Percentiles rank a stretch among this genome's conserved stretches.
These are phyloP conservation scores for Coemansia guatemalensis DNA, from an alignment of 192 early-diverging fungal genomes.

Conservation along the genomic window DNA sequence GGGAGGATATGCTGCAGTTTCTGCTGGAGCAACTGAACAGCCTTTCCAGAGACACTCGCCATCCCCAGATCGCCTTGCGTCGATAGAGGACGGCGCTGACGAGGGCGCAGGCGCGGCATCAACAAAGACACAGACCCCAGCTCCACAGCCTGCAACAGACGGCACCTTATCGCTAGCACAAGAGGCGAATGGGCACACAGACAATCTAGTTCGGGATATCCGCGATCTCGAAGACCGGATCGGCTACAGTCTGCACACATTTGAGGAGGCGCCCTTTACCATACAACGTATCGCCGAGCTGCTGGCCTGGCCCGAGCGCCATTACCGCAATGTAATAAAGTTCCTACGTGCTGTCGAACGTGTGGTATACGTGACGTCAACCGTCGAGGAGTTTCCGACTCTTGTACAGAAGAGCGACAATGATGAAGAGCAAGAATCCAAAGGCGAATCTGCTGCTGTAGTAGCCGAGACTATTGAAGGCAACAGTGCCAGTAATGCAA, in stretches of 20 bases:
- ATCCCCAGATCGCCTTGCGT: too few relatives aligned
- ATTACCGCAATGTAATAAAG: conserved; percentile 46
- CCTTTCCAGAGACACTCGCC: too few relatives aligned
- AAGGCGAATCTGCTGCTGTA: neutral
- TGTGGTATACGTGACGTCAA: conserved; percentile 50
- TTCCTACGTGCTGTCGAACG: conserved; percentile 46
- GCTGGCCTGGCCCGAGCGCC: conserved; percentile 38
- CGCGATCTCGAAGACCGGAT: conserved; percentile 44
- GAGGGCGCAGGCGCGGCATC: neutral
- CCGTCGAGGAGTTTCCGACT: conserved; percentile 47
- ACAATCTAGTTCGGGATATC: conserved; percentile 6
- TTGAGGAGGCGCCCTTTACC: conserved; percentile 52
- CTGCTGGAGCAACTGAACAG: too few relatives aligned
- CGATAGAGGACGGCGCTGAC: neutral
- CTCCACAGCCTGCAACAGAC: neutral
- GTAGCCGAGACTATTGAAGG: conserved; percentile 17
- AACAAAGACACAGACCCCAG: conserved; percentile 8
- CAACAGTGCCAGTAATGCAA: neutral
- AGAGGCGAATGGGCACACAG: conserved; percentile 5
- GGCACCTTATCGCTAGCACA: neutral
- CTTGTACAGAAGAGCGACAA: neutral
- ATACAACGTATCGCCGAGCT: conserved; percentile 53
- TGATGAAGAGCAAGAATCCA: neutral
- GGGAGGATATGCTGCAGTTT: neutral
- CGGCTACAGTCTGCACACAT: conserved; percentile 39